A percentile compares a stretch with the other conserved stretches of the same genome.
Evolutionary conservation across 495 filamentous ascomycete genomes (phyloP).

Genomic region (Venustampulla echinocandica): DNA sequence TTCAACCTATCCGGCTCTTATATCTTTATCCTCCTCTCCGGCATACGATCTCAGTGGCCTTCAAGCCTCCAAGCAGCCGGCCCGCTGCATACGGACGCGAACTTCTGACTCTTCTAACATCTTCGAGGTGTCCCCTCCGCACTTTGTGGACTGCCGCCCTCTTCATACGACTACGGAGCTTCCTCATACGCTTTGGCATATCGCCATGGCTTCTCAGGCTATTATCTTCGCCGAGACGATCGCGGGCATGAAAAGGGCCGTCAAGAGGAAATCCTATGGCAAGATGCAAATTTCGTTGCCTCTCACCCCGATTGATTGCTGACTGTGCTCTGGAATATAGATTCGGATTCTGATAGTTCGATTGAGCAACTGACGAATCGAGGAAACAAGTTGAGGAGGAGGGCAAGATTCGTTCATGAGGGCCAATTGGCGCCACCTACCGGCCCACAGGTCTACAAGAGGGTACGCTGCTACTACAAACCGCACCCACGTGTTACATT

Average conservation of each 20-base stretch:
- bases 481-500: background rate
- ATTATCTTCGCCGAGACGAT: constrained; percentile 65
- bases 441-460: constrained; percentile 73
- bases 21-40: background rate
- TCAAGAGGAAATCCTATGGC: constrained; percentile 56
- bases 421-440: constrained; percentile 62
- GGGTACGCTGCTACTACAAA: constrained; percentile 47
- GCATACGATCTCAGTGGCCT: background rate
- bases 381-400: constrained; percentile 82
- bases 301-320: background rate
- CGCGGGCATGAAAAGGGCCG: constrained; percentile 63
- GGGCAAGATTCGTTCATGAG: constrained; percentile 69
- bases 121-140: background rate
- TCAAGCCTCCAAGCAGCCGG: background rate
- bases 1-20: too few species aligned
- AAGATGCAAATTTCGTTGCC: constrained; percentile 11
- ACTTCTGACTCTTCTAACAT: too few species aligned
- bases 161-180: background rate
- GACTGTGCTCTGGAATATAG: constrained; percentile 33
- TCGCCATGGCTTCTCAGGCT: constrained; percentile 62
- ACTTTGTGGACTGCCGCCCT: background rate
- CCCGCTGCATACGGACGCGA: background rate
- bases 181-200: background rate
- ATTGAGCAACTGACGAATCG: constrained; percentile 77
- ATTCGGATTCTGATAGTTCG: constrained; percentile 78